phyloP scores from a whole-genome alignment of 768 basidiomycete species.

The Coprinopsis strossmayeri region DNA sequence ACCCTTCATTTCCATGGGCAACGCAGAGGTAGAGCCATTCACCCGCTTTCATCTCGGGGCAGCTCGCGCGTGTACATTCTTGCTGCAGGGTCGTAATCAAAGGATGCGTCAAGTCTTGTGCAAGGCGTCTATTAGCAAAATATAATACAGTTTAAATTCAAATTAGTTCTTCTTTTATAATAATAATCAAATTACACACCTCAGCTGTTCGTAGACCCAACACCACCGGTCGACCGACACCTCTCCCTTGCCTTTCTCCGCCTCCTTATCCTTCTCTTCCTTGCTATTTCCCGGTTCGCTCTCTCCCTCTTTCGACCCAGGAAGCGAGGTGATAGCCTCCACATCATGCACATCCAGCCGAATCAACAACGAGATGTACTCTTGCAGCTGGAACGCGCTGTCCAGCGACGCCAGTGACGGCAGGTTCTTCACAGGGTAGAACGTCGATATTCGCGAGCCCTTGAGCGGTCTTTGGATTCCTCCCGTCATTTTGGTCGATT shows the following conservation, averaged over 20 bases:
- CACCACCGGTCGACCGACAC: conserved; percentile 71
- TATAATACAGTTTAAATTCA: background rate
- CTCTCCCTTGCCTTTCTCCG: conserved; percentile 30
- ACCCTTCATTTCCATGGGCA: conserved; percentile 84
- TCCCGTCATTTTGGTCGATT: conserved; percentile 24
- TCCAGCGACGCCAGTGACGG: conserved; percentile 70
- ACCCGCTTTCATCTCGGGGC: conserved; percentile 98
- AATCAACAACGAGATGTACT: conserved; percentile 87
- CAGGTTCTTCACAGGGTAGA: conserved; percentile 69
- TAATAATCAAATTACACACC: conserved; percentile 29
- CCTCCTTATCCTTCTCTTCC: conserved; percentile 16
- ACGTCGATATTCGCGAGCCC: conserved; percentile 72
- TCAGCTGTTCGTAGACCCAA: conserved; percentile 69
- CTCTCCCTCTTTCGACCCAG: conserved; percentile 14
- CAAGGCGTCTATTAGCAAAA: conserved; percentile 55
- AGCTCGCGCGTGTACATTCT: conserved; percentile 79
- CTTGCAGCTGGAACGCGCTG: conserved; percentile 92
- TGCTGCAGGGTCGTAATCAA: conserved; percentile 80
- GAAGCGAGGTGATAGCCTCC: conserved; percentile 70
- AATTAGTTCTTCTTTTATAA: background rate
- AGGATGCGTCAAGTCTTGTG: conserved; percentile 82
- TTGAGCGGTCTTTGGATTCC: conserved; percentile 62
- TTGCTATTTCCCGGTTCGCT: no score
- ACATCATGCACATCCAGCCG: conserved; percentile 86
- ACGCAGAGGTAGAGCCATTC: conserved; percentile 97